These are phyloP conservation scores for Amylostereum areolatum DNA, from an alignment of 1,284 basidiomycete genomes.

Conservation along the genomic window DNA sequence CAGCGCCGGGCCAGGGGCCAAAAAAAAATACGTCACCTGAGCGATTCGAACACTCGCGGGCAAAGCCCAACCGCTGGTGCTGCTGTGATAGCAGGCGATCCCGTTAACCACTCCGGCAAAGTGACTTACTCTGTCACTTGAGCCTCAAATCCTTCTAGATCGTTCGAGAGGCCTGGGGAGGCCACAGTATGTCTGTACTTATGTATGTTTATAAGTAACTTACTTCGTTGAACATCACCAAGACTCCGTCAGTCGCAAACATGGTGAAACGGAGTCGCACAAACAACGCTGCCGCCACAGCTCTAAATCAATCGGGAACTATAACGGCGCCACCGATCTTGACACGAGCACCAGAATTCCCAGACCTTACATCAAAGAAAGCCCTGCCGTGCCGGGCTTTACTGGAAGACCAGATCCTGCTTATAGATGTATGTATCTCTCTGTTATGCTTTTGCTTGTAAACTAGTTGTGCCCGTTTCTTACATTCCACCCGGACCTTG, in stretches of 20 bases:
- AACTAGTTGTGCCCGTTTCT: conserved; percentile 1
- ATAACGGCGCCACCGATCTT: not conserved
- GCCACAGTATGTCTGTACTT: too few relatives aligned
- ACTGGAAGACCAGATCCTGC: conserved; percentile 60
- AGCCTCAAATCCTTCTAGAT: too few relatives aligned
- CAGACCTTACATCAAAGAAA: conserved; percentile 33
- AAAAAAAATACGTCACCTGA: conserved; percentile 86
- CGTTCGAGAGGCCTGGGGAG: too few relatives aligned
- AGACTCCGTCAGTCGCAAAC: too few relatives aligned
- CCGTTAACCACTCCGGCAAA: conserved; percentile 91
- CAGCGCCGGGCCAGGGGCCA: too few relatives aligned
- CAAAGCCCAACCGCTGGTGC: conserved; percentile 84
- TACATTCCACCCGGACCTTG: not conserved
- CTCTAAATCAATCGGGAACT: too few relatives aligned
- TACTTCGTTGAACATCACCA: too few relatives aligned
- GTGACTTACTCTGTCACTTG: too few relatives aligned
- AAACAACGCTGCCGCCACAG: too few relatives aligned
- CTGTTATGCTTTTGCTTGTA: conserved; percentile 3
- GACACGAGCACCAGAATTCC: conserved; percentile 16
- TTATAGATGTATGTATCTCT: conserved; percentile 46
- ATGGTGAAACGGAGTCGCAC: too few relatives aligned
- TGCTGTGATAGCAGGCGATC: conserved; percentile 88
- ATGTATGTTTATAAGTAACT: too few relatives aligned
- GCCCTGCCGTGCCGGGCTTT: conserved; percentile 37
- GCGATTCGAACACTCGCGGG: conserved; percentile 85